Conservation (phyloP, 2,329 filamentous ascomycete genomes). For the Penicillium palitans region DNA sequence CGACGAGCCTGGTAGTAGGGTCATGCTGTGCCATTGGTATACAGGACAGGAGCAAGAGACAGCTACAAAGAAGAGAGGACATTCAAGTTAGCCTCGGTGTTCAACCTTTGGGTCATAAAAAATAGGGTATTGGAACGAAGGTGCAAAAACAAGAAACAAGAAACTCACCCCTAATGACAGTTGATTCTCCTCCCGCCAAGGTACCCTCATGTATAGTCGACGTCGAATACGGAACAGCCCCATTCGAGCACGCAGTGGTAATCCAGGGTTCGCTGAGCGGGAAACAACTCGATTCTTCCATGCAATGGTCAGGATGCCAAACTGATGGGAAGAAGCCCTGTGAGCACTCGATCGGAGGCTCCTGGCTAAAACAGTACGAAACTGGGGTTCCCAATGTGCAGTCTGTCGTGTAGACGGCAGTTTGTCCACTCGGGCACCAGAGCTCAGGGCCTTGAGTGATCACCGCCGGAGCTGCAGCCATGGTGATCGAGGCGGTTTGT, state of each 20-base stretch:
- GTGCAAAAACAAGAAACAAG: neutral
- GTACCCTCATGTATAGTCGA: conserved; percentile 24
- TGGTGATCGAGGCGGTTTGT: conserved; percentile 3
- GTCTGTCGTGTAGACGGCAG: conserved; percentile 27
- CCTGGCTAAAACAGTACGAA: conserved; percentile 24
- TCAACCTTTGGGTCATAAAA: neutral
- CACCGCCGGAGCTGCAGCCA: conserved; percentile 7
- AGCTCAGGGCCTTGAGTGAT: conserved; percentile 18
- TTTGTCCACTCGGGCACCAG: conserved; percentile 22
- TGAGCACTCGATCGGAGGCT: conserved; percentile 21
- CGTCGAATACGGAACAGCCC: conserved; percentile 22
- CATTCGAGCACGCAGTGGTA: conserved; percentile 28
- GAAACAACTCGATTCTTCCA: conserved; percentile 25
- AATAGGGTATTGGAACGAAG: neutral
- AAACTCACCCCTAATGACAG: conserved; percentile 22
- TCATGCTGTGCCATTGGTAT: conserved; percentile 28
- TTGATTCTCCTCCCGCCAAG: conserved; percentile 20
- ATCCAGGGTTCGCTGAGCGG: conserved; percentile 25
- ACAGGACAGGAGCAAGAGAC: conserved; percentile 27
- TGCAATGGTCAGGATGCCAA: conserved; percentile 30
- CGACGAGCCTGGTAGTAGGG: conserved; percentile 7
- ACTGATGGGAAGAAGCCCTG: conserved; percentile 25
- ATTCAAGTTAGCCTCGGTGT: neutral
- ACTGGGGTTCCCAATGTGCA: conserved; percentile 29
- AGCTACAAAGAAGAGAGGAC: conserved; percentile 5